These are phyloP conservation scores for Tetrahymena borealis DNA, from an alignment of 73 alveolate genomes.

Conservation along the genomic window DNA sequence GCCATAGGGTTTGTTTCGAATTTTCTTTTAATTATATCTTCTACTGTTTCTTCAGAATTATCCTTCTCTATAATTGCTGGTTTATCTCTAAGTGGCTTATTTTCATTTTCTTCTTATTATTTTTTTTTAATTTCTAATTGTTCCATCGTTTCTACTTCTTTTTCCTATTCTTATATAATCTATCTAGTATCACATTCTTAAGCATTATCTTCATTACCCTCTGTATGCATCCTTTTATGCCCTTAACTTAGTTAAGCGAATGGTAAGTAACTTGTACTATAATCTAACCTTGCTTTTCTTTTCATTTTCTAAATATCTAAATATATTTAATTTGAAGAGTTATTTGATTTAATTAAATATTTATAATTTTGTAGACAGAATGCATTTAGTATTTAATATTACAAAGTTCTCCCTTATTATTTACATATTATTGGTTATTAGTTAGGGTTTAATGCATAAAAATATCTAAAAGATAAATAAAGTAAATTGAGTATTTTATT, in stretches of 20 bases:
- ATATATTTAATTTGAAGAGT: background rate
- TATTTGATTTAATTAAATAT: background rate
- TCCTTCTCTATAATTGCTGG: background rate
- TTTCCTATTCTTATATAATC: too few relatives aligned
- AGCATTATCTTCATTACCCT: background rate
- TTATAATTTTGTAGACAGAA: background rate
- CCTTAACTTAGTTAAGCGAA: background rate
- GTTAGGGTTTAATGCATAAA: background rate
- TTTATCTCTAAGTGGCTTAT: background rate
- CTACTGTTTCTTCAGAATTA: background rate
- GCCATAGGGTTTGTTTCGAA: conserved; percentile 10
- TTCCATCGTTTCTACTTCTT: too few relatives aligned
- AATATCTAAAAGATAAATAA: too few relatives aligned
- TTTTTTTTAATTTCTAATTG: too few relatives aligned
- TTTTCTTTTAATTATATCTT: background rate
- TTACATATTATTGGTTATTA: too few relatives aligned
- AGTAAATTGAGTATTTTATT: too few relatives aligned
- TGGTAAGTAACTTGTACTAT: background rate
- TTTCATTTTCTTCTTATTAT: too few relatives aligned
- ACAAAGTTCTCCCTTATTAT: too few relatives aligned
- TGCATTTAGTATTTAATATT: too few relatives aligned
- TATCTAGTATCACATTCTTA: background rate
- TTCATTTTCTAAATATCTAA: background rate
- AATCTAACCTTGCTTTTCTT: background rate
- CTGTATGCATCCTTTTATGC: background rate